These are phyloP conservation scores for Drosera capensis DNA, from an alignment of 148 eudicot genomes.

Conservation along the genomic window DNA sequence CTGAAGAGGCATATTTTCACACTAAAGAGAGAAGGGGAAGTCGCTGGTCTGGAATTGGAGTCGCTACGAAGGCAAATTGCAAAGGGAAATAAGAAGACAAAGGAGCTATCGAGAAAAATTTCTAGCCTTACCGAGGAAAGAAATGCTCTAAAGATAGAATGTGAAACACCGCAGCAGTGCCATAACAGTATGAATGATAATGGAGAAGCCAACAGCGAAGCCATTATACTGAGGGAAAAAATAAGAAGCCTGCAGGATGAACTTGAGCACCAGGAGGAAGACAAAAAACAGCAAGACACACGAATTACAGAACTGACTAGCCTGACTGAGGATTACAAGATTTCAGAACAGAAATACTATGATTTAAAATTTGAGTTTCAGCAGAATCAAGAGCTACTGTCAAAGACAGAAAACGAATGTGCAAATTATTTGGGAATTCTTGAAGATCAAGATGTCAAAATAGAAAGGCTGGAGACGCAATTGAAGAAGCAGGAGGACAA, in stretches of 20 bases:
- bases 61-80: constrained; percentile 68
- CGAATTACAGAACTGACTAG: constrained; percentile 29
- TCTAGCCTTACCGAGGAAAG: constrained; percentile 47
- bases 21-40: constrained; percentile 58
- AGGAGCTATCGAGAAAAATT: constrained; percentile 46
- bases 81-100: constrained; percentile 65
- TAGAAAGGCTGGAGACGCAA: constrained; percentile 45
- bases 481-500: constrained; percentile 38
- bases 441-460: constrained; percentile 40
- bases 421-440: constrained; percentile 25
- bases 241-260: constrained; percentile 34
- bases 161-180: constrained; percentile 30
- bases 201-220: constrained; percentile 18
- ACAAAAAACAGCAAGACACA: constrained; percentile 26
- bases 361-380: constrained; percentile 33
- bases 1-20: constrained; percentile 29
- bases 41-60: constrained; percentile 68
- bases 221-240: constrained; percentile 23
- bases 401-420: constrained; percentile 48
- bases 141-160: constrained; percentile 37
- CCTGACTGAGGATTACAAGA: constrained; percentile 32
- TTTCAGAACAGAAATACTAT: constrained; percentile 36
- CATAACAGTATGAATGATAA: constrained; percentile 1
- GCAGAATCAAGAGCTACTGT: constrained; percentile 32
- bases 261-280: constrained; percentile 40